Base-by-base conservation (phyloP, 345 rosid genomes). In the Odontarrhena argentea region DNA sequence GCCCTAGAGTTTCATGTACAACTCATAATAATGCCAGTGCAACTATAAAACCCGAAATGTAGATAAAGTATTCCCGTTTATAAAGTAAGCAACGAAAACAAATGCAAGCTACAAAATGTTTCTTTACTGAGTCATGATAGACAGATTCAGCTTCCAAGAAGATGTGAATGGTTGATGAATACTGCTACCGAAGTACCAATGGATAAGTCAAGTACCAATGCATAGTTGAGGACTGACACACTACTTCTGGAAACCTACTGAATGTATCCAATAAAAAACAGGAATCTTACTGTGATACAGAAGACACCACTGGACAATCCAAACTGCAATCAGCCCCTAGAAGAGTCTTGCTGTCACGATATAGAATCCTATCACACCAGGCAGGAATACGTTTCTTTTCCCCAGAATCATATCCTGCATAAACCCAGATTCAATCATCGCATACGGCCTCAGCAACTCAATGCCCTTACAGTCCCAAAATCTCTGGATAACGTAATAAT, bases 361-460 rank as follows among this genome's bases (percentile, higher is more conserved):
- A 88, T 60, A 88, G 62, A 73, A 88, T 79, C 79, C 96, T 79
- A 44, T 88, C 96, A 63, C 96, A 88, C 96, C 96, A 88, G 47
- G 96, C 96, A 65, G 96, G 96, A 70, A 88, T 77, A 0, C 96
- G 90, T 64, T 79, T 88, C 76, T 88, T 88, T 82, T 88, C 92
- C 58, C 96, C 92, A 44, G 96, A 79, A 75, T 88, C 96, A 63
- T 88, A 88, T 47, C 90, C 96, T 89, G 81, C 36, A 60, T 1
- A 59, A 52, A 35, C 15, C 67, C 36, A 52, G 40, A 35, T 66
- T 35, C 60, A 8, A 60, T 30, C 8, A 52, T 41, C 54, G 58
- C 35, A 32, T 46, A 15, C 8, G 5, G 40, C 63, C 57, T 53
- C 13, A 12, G 48, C 1, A 68, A 40, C 26, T 10, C 13, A 13